Evolutionary conservation across 768 basidiomycete genomes (phyloP).

Genomic region (Mycena rosella): DNA sequence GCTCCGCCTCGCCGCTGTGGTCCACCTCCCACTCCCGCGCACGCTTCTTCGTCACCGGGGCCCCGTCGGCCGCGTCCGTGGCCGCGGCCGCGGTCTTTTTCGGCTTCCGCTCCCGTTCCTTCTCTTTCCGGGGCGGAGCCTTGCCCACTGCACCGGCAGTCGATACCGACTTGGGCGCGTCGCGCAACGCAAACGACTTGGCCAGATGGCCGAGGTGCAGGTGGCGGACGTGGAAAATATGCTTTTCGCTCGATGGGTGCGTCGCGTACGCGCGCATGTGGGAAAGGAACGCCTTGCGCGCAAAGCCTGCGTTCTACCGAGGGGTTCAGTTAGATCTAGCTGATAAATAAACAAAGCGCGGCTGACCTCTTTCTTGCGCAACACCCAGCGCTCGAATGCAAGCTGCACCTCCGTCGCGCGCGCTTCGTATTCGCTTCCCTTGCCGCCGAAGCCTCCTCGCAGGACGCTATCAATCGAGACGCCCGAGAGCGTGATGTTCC

Average conservation of each 20-base stretch:
- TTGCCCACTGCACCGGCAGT: conserved; percentile 35
- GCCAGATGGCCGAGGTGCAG: conserved; percentile 96
- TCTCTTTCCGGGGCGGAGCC: conserved; percentile 35
- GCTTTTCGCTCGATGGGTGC: conserved; percentile 94
- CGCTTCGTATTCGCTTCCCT: conserved; percentile 82
- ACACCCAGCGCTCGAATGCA: conserved; percentile 94
- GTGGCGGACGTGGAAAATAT: conserved; percentile 95
- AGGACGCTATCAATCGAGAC: conserved; percentile 80
- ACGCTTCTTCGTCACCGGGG: conserved; percentile 42
- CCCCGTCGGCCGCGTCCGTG: conserved; percentile 39
- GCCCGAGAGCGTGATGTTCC: conserved; percentile 65
- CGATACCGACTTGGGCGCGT: conserved; percentile 75
- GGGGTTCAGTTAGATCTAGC: conserved; percentile 11
- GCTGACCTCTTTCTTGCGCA: conserved; percentile 77
- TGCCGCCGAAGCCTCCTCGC: conserved; percentile 87
- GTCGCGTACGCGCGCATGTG: conserved; percentile 98
- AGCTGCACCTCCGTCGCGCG: conserved; percentile 97
- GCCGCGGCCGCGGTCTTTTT: conserved; percentile 28
- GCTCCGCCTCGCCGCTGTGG: conserved; percentile 72
- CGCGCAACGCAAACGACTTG: conserved; percentile 91
- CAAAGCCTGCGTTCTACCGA: conserved; percentile 77
- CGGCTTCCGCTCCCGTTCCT: conserved; percentile 37
- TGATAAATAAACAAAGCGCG: conserved; percentile 21
- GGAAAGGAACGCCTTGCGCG: conserved; percentile 89
- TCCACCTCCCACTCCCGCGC: conserved; percentile 55